phyloP scores from a whole-genome alignment of 169 alveolate genomes.

The Perkinsus olseni region DNA sequence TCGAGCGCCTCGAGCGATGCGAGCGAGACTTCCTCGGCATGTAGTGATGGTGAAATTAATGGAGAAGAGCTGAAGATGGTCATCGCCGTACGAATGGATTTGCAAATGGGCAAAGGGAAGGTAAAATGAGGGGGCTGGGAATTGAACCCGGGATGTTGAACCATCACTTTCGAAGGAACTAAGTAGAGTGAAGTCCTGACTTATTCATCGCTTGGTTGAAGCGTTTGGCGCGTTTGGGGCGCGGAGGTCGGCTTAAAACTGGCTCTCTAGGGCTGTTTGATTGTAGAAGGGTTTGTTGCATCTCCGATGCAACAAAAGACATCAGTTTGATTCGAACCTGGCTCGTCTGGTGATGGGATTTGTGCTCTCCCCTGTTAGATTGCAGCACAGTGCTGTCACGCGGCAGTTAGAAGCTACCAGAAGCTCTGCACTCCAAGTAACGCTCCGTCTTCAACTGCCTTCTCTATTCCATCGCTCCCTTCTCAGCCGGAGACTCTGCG shows the following conservation, averaged over 20 bases:
- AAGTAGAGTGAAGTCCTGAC: too few species aligned
- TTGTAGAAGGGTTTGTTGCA: too few species aligned
- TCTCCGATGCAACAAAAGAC: too few species aligned
- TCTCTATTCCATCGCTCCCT: neutral
- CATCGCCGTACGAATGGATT: neutral
- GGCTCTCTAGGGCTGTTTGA: too few species aligned
- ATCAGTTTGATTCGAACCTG: neutral
- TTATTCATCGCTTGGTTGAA: neutral
- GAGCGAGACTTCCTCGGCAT: neutral
- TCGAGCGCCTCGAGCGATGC: neutral
- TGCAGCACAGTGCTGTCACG: neutral
- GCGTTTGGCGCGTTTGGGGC: too few species aligned
- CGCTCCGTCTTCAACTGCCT: neutral
- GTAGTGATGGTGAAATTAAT: neutral
- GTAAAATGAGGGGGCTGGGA: neutral
- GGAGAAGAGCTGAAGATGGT: neutral
- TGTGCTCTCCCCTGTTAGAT: neutral
- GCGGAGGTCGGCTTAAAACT: too few species aligned
- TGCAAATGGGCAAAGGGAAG: neutral
- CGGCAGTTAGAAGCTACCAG: neutral
- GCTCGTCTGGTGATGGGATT: neutral
- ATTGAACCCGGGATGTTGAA: too few species aligned
- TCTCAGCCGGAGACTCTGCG: neutral
- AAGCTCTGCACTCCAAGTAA: neutral
- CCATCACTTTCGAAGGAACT: too few species aligned